Conservation (phyloP, 176 grass and related monocot species). For the Bothriochloa decipiens region DNA sequence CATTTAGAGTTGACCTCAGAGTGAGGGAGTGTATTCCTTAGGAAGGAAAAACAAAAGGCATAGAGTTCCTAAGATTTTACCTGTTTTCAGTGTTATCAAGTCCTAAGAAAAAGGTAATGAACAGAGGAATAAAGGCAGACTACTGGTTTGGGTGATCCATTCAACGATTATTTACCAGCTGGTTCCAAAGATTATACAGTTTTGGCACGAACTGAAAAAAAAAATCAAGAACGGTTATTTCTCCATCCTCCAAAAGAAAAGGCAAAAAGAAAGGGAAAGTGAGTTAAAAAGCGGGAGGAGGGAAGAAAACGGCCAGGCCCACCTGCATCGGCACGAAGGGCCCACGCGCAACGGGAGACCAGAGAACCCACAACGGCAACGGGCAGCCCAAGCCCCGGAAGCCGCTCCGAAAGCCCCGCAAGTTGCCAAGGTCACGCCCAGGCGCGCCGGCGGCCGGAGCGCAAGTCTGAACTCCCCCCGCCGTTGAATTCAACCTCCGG, state of each 20-base stretch:
- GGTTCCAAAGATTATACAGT: not conserved
- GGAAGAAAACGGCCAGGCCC: constrained; percentile 23
- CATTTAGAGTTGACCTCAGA: not conserved
- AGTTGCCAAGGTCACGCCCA: not conserved
- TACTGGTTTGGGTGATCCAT: not conserved
- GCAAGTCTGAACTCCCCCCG: not conserved
- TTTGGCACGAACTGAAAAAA: not conserved
- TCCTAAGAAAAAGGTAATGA: not conserved
- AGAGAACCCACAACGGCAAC: constrained; percentile 1
- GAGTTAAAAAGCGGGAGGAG: not conserved
- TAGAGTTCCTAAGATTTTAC: too few relatives aligned
- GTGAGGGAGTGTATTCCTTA: not conserved
- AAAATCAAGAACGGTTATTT: not conserved
- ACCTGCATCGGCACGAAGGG: constrained; percentile 12
- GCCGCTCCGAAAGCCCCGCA: not conserved
- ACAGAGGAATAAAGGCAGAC: not conserved
- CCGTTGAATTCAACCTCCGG: constrained; percentile 11
- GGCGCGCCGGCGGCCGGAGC: constrained; percentile 16
- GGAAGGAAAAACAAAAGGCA: not conserved
- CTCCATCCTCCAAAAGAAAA: not conserved
- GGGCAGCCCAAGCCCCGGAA: not conserved
- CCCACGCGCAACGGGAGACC: not conserved
- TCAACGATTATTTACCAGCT: not conserved
- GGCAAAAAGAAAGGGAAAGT: not conserved
- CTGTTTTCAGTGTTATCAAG: too few relatives aligned